These are phyloP conservation scores for Rostrohypoxylon terebratum DNA, from an alignment of 495 filamentous ascomycete species.

Conservation along the genomic window DNA sequence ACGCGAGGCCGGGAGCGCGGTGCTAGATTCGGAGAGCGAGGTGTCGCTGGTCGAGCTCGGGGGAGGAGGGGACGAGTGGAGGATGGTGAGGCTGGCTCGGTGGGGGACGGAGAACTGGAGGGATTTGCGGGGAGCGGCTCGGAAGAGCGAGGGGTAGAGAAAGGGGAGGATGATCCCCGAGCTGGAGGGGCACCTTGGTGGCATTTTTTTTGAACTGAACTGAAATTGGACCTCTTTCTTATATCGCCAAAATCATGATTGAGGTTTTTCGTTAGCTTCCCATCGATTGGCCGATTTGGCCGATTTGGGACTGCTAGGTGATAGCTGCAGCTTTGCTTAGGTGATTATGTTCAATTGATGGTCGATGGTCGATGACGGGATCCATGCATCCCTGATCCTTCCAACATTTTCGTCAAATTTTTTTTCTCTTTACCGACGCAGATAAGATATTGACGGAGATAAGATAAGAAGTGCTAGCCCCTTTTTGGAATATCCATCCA, in stretches of 20 bases:
- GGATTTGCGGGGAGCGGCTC: slow-evolving; percentile 42
- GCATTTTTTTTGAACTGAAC: slow-evolving; percentile 59
- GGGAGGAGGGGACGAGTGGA: slow-evolving; percentile 38
- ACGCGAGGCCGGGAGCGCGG: slow-evolving; percentile 62
- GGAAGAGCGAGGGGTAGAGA: slow-evolving; percentile 70
- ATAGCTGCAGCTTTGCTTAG: slow-evolving; percentile 11
- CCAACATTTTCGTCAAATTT: background rate
- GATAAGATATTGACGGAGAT: slow-evolving; percentile 31
- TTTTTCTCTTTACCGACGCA: slow-evolving; percentile 21
- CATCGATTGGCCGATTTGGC: background rate
- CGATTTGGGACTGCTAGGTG: background rate
- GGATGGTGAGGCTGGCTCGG: slow-evolving; percentile 43
- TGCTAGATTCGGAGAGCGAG: slow-evolving; percentile 43
- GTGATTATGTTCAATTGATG: slow-evolving; percentile 2
- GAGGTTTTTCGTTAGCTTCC: background rate
- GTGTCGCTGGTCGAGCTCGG: slow-evolving; percentile 49
- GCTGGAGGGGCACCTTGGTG: slow-evolving; percentile 57
- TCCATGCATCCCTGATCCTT: slow-evolving; percentile 1
- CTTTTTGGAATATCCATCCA: no score
- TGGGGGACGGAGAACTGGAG: slow-evolving; percentile 32
- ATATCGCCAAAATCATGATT: slow-evolving; percentile 21
- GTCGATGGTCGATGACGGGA: slow-evolving; percentile 1
- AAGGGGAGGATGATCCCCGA: slow-evolving; percentile 69
- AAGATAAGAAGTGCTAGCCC: slow-evolving; percentile 35
- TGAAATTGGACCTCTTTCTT: background rate